A percentile compares a stretch with the other conserved stretches of the same genome.
Evolutionary conservation across 441 rosid genomes (phyloP).

Genomic region (Aleurites moluccanus): DNA sequence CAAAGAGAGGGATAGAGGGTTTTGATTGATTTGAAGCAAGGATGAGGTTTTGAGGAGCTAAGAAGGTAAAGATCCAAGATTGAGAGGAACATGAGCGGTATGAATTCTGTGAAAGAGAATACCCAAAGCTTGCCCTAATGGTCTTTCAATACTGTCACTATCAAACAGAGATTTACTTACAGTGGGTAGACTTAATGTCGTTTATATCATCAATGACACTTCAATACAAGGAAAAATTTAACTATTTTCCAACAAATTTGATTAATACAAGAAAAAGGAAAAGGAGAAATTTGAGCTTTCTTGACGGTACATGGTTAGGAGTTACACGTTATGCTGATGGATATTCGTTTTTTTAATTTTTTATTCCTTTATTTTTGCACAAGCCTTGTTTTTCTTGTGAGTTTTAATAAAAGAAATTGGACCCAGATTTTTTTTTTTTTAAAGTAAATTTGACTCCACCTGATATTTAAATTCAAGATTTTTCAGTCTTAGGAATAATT

Average conservation of each 20-base stretch:
- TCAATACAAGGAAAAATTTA: no score
- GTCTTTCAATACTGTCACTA: background rate
- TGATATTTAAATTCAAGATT: no score
- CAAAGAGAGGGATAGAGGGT: background rate
- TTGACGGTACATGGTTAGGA: background rate
- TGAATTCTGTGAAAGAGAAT: background rate
- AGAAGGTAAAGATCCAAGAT: background rate
- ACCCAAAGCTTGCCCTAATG: background rate
- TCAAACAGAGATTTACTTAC: background rate
- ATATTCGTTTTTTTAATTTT: no score
- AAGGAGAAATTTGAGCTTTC: background rate
- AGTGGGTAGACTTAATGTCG: background rate
- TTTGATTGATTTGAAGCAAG: background rate
- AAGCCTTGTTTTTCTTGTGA: no score
- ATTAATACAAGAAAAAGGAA: background rate
- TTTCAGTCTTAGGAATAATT: no score
- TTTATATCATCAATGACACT: background rate
- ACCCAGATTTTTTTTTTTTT: no score
- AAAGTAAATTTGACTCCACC: no score
- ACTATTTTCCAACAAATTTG: background rate
- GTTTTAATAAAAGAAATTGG: no score
- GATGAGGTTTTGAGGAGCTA: background rate
- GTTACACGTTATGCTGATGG: no score
- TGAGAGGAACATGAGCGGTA: constrained; percentile 8
- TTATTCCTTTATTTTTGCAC: no score